Evolutionary conservation across 2,329 filamentous ascomycete genomes (phyloP).

Genomic region (Microdochium paspali): DNA sequence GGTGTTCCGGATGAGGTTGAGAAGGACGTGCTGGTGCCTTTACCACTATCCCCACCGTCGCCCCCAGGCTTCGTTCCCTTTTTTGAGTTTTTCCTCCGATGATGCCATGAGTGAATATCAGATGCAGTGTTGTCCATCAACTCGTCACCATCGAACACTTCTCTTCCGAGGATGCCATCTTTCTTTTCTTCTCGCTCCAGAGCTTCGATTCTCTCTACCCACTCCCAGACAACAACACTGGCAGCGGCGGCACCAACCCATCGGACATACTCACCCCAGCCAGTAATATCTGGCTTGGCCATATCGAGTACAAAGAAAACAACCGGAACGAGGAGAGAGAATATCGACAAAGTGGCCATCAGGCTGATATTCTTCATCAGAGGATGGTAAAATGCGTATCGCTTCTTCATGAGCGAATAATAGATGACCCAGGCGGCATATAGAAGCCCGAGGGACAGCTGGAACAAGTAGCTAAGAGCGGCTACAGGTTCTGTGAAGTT

Average conservation of each 20-base stretch:
- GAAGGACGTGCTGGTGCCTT: slow-evolving; percentile 6
- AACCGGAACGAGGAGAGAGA: slow-evolving; percentile 78
- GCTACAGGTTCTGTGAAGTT: slow-evolving; percentile 86
- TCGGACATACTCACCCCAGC: slow-evolving; percentile 90
- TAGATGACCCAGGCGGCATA: slow-evolving; percentile 94
- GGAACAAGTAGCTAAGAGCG: slow-evolving; percentile 83
- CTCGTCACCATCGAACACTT: slow-evolving; percentile 90
- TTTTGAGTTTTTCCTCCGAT: slow-evolving; percentile 17
- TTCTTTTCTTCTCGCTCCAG: slow-evolving; percentile 89
- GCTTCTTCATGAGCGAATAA: slow-evolving; percentile 83
- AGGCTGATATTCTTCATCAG: slow-evolving; percentile 85
- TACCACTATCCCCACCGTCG: slow-evolving; percentile 19
- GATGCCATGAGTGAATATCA: slow-evolving; percentile 35
- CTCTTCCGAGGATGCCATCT: slow-evolving; percentile 81
- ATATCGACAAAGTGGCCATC: slow-evolving; percentile 67
- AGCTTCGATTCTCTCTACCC: slow-evolving; percentile 91
- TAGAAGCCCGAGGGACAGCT: slow-evolving; percentile 74
- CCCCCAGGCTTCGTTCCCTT: slow-evolving; percentile 3
- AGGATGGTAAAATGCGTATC: slow-evolving; percentile 82
- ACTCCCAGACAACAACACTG: slow-evolving; percentile 97
- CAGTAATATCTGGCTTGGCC: slow-evolving; percentile 72
- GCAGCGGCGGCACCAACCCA: slow-evolving; percentile 95
- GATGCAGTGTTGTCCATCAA: slow-evolving; percentile 61
- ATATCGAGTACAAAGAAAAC: slow-evolving; percentile 93
- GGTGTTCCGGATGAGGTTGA: slow-evolving; percentile 12